Conservation (phyloP, 495 filamentous ascomycete species). For the Friedmanniomyces endolithicus region DNA sequence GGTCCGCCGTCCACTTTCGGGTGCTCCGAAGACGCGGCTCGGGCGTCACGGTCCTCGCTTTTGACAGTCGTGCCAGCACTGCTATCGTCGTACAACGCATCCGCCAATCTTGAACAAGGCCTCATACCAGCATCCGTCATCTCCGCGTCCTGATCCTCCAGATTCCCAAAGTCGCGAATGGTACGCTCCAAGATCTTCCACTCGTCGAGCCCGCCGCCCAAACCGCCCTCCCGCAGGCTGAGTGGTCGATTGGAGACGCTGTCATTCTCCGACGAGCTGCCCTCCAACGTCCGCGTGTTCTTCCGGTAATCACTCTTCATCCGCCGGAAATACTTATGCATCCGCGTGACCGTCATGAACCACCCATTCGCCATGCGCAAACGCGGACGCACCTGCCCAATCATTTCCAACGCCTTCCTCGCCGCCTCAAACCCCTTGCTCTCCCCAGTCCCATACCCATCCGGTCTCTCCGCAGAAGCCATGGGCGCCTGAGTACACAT, state of each 20-base stretch:
- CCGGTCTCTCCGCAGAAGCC: slow-evolving; percentile 18
- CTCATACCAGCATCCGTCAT: slow-evolving; percentile 19
- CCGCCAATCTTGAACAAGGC: slow-evolving; percentile 2
- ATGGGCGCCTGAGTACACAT: slow-evolving; percentile 31
- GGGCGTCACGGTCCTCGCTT: slow-evolving; percentile 18
- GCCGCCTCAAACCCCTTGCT: slow-evolving; percentile 34
- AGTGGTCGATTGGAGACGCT: slow-evolving; percentile 31
- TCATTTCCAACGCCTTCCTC: slow-evolving; percentile 40
- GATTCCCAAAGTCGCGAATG: slow-evolving; percentile 44
- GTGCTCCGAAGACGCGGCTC: slow-evolving; percentile 11
- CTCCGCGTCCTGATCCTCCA: slow-evolving; percentile 34
- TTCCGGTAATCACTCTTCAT: slow-evolving; percentile 21
- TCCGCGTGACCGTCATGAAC: slow-evolving; percentile 52
- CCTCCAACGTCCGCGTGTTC: slow-evolving; percentile 18
- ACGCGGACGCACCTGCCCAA: slow-evolving; percentile 51
- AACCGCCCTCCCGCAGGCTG: slow-evolving; percentile 39
- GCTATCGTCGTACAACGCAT: slow-evolving; percentile 17
- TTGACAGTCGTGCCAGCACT: slow-evolving; percentile 19
- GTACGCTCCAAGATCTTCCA: slow-evolving; percentile 50
- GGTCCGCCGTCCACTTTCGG: slow-evolving; percentile 12
- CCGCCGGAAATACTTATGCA: slow-evolving; percentile 39
- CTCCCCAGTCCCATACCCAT: slow-evolving; percentile 19
- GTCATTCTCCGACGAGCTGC: slow-evolving; percentile 11
- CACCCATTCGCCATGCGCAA: slow-evolving; percentile 62
- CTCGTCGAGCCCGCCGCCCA: slow-evolving; percentile 57